Conservation (phyloP, 805 yeast species). For the Metschnikowia matae region DNA sequence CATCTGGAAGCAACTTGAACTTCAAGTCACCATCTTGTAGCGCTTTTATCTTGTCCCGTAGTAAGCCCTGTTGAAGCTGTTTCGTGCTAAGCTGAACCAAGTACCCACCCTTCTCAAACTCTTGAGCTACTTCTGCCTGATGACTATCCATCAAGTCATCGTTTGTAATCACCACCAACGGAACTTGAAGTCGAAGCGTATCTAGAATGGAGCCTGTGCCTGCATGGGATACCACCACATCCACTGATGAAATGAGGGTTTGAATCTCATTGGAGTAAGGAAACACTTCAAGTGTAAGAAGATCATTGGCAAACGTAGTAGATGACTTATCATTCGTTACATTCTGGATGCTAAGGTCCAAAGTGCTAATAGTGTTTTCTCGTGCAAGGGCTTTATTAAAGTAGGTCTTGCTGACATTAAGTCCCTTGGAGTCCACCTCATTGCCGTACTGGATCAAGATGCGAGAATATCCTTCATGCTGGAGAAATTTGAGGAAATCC, state of each 20-base stretch:
- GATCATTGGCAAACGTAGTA: constrained; percentile 6
- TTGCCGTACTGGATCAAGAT: constrained; percentile 31
- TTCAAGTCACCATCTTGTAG: constrained; percentile 9
- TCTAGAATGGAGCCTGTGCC: constrained; percentile 91
- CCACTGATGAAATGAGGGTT: constrained; percentile 41
- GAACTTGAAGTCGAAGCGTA: constrained; percentile 52
- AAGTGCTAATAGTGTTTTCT: constrained; percentile 8
- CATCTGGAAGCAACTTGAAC: constrained; percentile 9
- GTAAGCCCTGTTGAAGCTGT: constrained; percentile 8
- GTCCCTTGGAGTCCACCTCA: constrained; percentile 20
- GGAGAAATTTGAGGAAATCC: constrained; percentile 34
- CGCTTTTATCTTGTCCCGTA: constrained; percentile 4
- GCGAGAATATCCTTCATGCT: constrained; percentile 29
- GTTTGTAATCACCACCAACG: constrained; percentile 69
- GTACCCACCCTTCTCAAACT: constrained; percentile 11
- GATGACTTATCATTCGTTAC: constrained; percentile 17
- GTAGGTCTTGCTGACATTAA: constrained; percentile 22
- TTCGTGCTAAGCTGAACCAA: constrained; percentile 6
- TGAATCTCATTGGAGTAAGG: constrained; percentile 26
- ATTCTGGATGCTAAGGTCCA: constrained; percentile 13
- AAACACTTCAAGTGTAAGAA: constrained; percentile 22
- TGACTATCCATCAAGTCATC: constrained; percentile 47
- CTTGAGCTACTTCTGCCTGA: constrained; percentile 17
- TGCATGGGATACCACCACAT: constrained; percentile 81
- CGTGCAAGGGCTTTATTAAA: constrained; percentile 19